Base-by-base conservation (phyloP, 1,284 basidiomycete genomes). In the Marasmius sp. region DNA sequence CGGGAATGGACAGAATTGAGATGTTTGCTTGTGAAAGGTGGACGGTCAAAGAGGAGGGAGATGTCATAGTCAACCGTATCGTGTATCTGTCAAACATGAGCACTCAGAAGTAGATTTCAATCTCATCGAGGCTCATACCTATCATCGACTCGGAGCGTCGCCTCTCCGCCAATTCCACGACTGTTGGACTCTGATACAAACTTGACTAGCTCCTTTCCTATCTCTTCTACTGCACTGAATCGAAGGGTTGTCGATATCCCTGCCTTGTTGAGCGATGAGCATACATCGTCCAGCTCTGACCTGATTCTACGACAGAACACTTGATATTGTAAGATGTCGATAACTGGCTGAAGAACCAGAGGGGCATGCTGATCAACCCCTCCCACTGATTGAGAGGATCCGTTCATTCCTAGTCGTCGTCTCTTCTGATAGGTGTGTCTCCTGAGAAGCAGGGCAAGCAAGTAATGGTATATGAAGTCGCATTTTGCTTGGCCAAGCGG, bases 1-100 rank as follows among this genome's bases (percentile, higher is more conserved):
- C 91, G 16, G 88, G 83, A 18, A 93, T 83, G 2, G 91, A 91
- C 1, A 86, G 83, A 20, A 93, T 85, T 0, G 81, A 70, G 34
- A 92, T 75, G 3, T 87, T 92, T 14, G 90, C 89, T 75, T 92
- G 91, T 1, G 90, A 81, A 22, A 93, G 81, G 69, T 92, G 89
- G 0, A 86, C 90, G 20, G 81, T 84, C 16, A 93, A 71, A 3
- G 83, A 81, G 1, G 90, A 91, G 6, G 91, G 91, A 0, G 91
- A 87, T 33, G 79, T 67, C 69, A 91, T 87, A 2, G 89, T 90
- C 66, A 93, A 82, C 33, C 89, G 86, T 52, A 93, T 72, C 0
- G 87, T 87, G 67, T 91, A 85, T 64, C 91, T 91, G 8, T 39
- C 18, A 54, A 38, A 51, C n/a, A 48, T 37, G 18, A 34, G 41